phyloP scores from a whole-genome alignment of 768 basidiomycete genomes.

The Xerocomellus amylosporus region DNA sequence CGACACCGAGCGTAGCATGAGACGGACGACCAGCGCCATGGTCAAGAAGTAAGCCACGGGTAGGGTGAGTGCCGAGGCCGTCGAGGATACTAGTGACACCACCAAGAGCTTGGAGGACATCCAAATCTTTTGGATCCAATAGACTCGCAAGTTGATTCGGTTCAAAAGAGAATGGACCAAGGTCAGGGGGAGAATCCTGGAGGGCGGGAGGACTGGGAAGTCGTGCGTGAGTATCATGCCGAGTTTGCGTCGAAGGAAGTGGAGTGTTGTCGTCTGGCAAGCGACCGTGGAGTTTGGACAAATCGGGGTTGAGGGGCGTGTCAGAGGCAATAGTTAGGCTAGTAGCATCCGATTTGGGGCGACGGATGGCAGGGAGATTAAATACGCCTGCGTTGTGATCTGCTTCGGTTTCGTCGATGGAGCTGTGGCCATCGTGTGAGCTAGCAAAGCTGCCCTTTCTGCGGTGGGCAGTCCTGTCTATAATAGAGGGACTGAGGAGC shows the following conservation, averaged over 20 bases:
- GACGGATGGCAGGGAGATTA: slow-evolving; percentile 31
- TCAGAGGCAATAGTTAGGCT: slow-evolving; percentile 36
- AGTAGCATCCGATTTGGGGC: slow-evolving; percentile 35
- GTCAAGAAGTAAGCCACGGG: slow-evolving; percentile 41
- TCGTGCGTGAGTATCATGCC: slow-evolving; percentile 23
- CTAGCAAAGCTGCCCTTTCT: slow-evolving; percentile 56
- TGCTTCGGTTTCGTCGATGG: slow-evolving; percentile 47
- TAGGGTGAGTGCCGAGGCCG: slow-evolving; percentile 68
- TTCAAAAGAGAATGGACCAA: slow-evolving; percentile 69
- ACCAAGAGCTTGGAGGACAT: slow-evolving; percentile 63
- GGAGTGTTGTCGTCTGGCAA: slow-evolving; percentile 6
- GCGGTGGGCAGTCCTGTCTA: slow-evolving; percentile 37
- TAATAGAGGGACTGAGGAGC: slow-evolving; percentile 44
- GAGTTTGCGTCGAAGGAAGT: slow-evolving; percentile 21
- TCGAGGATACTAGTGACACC: slow-evolving; percentile 64
- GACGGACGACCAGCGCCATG: not conserved
- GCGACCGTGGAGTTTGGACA: slow-evolving; percentile 20
- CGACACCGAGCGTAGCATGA: slow-evolving; percentile 26
- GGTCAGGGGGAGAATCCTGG: slow-evolving; percentile 49
- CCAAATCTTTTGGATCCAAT: slow-evolving; percentile 84
- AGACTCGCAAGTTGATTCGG: slow-evolving; percentile 78
- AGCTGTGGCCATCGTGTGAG: slow-evolving; percentile 36
- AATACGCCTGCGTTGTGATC: slow-evolving; percentile 37
- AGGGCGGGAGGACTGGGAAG: slow-evolving; percentile 14
- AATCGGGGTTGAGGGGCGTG: slow-evolving; percentile 39